phyloP scores from a whole-genome alignment of 345 rosid species.

The Dipteronia sinensis region DNA sequence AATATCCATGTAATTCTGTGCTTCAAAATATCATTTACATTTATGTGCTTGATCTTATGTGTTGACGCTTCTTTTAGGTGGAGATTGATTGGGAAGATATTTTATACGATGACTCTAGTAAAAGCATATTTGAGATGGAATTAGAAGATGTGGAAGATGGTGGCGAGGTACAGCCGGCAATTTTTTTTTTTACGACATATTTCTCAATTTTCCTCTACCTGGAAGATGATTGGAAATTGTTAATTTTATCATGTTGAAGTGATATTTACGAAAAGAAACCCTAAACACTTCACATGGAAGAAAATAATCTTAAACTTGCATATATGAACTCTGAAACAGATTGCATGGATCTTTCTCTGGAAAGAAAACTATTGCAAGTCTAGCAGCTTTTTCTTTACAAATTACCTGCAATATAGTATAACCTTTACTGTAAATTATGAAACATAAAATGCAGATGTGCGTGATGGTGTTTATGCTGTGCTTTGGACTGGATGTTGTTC shows the following conservation, averaged over 20 bases:
- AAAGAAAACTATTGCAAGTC: not conserved
- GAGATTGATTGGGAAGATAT: slow-evolving; percentile 84
- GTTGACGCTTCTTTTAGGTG: slow-evolving; percentile 41
- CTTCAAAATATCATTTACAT: slow-evolving; percentile 4
- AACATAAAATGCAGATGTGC: not conserved
- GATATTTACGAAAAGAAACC: no score
- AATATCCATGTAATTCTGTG: not conserved
- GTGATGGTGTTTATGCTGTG: no score
- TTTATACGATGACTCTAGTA: slow-evolving; percentile 61
- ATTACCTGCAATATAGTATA: no score
- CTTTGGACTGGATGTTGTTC: no score
- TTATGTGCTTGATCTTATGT: slow-evolving; percentile 8
- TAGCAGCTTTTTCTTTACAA: not conserved
- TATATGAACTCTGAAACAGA: not conserved
- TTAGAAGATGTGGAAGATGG: slow-evolving; percentile 58
- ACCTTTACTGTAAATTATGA: not conserved
- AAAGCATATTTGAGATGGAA: slow-evolving; percentile 86
- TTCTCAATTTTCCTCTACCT: not conserved
- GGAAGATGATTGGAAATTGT: not conserved
- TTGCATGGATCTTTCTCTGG: not conserved
- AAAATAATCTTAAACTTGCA: no score
- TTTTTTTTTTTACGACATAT: not conserved
- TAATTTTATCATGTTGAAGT: not conserved
- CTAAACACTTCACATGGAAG: no score
- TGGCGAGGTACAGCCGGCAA: slow-evolving; percentile 45